Evolutionary conservation across 306 rosid genomes (phyloP), one percentile per base, ranked within the genome.

Genomic region (Quercus mongolica): DNA sequence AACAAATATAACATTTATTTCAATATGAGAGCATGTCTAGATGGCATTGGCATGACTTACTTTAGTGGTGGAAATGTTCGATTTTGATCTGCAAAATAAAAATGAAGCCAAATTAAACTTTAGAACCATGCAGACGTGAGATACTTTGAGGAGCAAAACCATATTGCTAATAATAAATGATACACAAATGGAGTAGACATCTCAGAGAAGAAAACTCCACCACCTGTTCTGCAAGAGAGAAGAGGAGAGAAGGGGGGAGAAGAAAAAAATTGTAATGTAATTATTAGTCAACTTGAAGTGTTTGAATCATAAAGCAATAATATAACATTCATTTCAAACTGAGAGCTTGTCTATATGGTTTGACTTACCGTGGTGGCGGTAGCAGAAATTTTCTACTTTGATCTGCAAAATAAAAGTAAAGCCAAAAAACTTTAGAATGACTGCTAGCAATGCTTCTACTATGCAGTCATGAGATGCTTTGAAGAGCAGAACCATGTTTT

Each of bases 311-410:
- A 77, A 35, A 51, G 17, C 54, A 62, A 67, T 12, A 23, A 18
- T 4, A 65, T 31, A 71, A 79, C 56, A 35, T 76, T 56, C 8
- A 35, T 52, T 18, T 30, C 76, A 69, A 84, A 75, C 46, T 31
- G 30, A 4, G 6, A 74, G 41, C 52, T 33, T 58, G 56, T 30
- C 28, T 59, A 57, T 6, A 41, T 26, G 5, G 74, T 75, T 44
- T 73, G 72, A 71, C 75, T 28, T 77, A 65, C 38, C 67, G 65
- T 26, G 79, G 78, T 38, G 93, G 90, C 75, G 90, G 93, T 77
- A 86, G 3, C 82, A 87, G 93, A 82, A 78, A 90, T 4, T 85
- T 83, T 74, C 93, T 87, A 33, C 71, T 56, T 88, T 86, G 87
- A 87, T 92, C 94, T 92, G 90, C 86, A 20, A 81, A 79, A 76